These are phyloP conservation scores for Coemansia biformis DNA, from an alignment of 192 early-diverging fungal species.

Conservation along the genomic window DNA sequence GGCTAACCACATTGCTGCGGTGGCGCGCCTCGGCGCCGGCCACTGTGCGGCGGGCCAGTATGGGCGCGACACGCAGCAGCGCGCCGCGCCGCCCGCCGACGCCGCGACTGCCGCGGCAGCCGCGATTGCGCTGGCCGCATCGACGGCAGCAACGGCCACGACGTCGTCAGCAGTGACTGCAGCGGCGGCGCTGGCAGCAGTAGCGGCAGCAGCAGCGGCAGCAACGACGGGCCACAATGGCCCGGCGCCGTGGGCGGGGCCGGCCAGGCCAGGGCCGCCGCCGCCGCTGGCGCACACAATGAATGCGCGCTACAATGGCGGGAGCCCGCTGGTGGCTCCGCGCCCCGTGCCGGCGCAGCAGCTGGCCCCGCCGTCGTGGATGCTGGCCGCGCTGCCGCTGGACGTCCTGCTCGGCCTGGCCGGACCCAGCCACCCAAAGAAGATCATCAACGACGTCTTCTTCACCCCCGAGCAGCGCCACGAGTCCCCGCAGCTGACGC, in stretches of 20 bases:
- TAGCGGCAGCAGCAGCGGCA: conserved; percentile 6
- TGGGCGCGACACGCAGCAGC: conserved; percentile 4
- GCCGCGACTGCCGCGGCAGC: conserved; percentile 15
- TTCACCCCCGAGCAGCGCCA: conserved; percentile 47
- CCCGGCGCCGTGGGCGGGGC: conserved; percentile 5
- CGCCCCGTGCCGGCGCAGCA: conserved; percentile 47
- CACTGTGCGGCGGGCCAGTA: conserved; percentile 9
- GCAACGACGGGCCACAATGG: conserved; percentile 3
- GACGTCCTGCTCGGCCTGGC: conserved; percentile 39
- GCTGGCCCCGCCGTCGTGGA: conserved; percentile 39
- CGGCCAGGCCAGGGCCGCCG: conserved; percentile 4
- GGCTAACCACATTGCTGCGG: conserved; percentile 8
- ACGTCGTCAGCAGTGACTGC: conserved; percentile 3
- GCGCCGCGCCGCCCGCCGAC: conserved; percentile 4
- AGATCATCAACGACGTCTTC: conserved; percentile 51
- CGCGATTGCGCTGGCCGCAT: conserved; percentile 36
- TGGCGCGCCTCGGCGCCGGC: conserved; percentile 6
- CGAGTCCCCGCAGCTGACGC: conserved; percentile 43
- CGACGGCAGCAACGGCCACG: conserved; percentile 1
- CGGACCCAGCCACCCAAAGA: conserved; percentile 22
- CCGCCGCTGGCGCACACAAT: conserved; percentile 18
- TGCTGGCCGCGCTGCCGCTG: conserved; percentile 41
- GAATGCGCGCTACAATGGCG: conserved; percentile 15
- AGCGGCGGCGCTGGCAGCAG: conserved; percentile 14
- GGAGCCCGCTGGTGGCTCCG: conserved; percentile 40